A percentile compares a stretch with the other conserved stretches of the same genome.
Conservation (phyloP, 2,329 filamentous ascomycete species). For the Neurospora sp. region DNA sequence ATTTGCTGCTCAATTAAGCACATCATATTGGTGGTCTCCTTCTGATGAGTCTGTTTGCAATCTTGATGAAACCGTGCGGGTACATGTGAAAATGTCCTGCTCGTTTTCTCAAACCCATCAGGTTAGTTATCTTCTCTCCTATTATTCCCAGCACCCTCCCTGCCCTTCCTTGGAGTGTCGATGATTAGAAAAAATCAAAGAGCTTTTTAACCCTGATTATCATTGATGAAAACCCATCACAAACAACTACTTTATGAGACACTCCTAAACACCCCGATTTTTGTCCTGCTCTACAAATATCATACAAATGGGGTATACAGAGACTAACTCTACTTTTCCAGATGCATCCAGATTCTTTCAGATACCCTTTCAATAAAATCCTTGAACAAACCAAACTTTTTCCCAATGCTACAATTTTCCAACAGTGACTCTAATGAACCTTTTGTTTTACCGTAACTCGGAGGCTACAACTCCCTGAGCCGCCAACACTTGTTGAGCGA, state of each 20-base stretch:
- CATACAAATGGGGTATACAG: constrained; percentile 22
- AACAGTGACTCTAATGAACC: neutral
- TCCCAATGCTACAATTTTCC: constrained; percentile 6
- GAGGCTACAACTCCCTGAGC: constrained; percentile 1
- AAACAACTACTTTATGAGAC: constrained; percentile 42
- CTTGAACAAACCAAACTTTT: constrained; percentile 5
- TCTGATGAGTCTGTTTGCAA: neutral
- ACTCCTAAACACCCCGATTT: constrained; percentile 15
- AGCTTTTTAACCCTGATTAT: constrained; percentile 61
- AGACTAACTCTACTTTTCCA: constrained; percentile 25
- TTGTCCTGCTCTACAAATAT: constrained; percentile 13
- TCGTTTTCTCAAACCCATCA: constrained; percentile 17
- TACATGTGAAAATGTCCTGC: constrained; percentile 1
- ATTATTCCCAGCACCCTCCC: neutral
- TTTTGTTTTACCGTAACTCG: neutral
- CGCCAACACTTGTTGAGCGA: constrained; percentile 52
- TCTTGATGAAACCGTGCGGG: neutral
- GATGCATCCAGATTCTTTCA: constrained; percentile 8
- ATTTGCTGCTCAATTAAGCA: constrained; percentile 34
- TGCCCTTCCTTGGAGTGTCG: constrained; percentile 21
- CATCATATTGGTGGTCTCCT: constrained; percentile 20
- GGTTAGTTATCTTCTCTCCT: constrained; percentile 32
- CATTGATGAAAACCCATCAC: constrained; percentile 47
- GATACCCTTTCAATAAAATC: constrained; percentile 1
- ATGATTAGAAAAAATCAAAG: constrained; percentile 52